phyloP scores from a whole-genome alignment of 371 early-diverging fungal genomes.

The Zancudomyces culisetae region DNA sequence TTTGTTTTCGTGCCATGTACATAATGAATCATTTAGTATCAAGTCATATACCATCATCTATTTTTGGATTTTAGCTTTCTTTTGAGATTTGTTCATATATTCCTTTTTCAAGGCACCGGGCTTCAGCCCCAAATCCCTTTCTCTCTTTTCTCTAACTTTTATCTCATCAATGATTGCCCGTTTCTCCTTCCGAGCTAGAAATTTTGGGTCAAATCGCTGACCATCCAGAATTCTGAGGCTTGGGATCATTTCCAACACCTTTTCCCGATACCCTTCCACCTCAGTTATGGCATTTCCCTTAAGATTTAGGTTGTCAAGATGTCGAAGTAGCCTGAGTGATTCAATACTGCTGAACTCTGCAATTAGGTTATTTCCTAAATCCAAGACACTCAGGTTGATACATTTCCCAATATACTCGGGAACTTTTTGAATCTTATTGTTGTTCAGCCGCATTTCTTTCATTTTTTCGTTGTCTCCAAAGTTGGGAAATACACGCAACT shows the following conservation, averaged over 20 bases:
- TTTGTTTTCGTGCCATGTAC: too few relatives aligned
- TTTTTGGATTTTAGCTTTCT: too few relatives aligned
- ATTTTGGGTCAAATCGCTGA: slow-evolving; percentile 61
- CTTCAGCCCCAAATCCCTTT: slow-evolving; percentile 1
- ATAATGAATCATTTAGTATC: too few relatives aligned
- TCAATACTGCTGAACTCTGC: slow-evolving; percentile 38
- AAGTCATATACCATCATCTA: too few relatives aligned
- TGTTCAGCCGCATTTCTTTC: slow-evolving; percentile 56
- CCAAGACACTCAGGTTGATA: slow-evolving; percentile 40
- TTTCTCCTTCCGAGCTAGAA: slow-evolving; percentile 43
- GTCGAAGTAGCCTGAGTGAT: slow-evolving; percentile 33
- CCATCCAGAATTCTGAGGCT: slow-evolving; percentile 57
- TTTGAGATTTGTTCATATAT: too few relatives aligned
- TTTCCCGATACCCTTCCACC: slow-evolving; percentile 39
- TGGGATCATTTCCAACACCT: slow-evolving; percentile 39
- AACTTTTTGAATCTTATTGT: slow-evolving; percentile 46
- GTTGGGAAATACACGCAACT: slow-evolving; percentile 43
- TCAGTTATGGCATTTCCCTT: slow-evolving; percentile 60
- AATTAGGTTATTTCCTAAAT: slow-evolving; percentile 52
- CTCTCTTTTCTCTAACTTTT: not conserved
- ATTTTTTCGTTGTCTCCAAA: slow-evolving; percentile 31
- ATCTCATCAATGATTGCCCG: slow-evolving; percentile 3
- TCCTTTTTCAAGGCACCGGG: slow-evolving; percentile 1
- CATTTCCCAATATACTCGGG: slow-evolving; percentile 38
- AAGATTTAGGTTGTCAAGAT: slow-evolving; percentile 49